phyloP scores from a whole-genome alignment of 305 asterid genomes.

The Fraxinus sp. region DNA sequence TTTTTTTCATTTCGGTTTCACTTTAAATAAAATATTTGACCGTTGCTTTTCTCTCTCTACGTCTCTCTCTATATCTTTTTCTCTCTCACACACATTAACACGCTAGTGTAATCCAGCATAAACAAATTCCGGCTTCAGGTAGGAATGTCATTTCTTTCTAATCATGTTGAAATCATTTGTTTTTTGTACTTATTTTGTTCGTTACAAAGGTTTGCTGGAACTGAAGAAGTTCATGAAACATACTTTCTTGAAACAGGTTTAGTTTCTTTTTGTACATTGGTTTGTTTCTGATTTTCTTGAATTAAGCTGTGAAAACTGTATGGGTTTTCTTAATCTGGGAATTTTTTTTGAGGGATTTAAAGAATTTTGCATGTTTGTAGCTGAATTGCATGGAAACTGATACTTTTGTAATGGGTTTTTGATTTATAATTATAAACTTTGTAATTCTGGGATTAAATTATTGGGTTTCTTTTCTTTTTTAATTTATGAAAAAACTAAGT shows the following conservation, averaged over 20 bases:
- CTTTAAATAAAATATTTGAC: slow-evolving; percentile 9
- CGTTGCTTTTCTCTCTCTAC: not conserved
- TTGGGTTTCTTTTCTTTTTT: not conserved
- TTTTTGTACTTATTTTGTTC: not conserved
- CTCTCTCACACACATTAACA: not conserved
- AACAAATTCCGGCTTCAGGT: not conserved
- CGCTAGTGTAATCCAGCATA: not conserved
- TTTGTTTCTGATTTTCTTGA: not conserved
- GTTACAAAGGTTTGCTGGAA: not conserved
- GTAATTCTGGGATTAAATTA: not conserved
- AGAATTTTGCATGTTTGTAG: not conserved
- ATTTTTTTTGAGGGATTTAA: not conserved
- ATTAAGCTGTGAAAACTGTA: not conserved
- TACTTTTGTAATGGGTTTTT: not conserved
- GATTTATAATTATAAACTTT: not conserved
- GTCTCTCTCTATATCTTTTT: not conserved
- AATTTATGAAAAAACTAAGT: not conserved
- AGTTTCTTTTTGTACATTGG: not conserved
- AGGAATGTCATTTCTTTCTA: not conserved
- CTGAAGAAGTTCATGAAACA: not conserved
- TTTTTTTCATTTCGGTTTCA: not conserved
- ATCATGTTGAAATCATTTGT: not conserved
- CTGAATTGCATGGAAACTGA: not conserved
- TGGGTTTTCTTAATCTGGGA: not conserved
- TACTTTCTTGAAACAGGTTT: not conserved